These are phyloP conservation scores for Wickerhamomyces sp. DNA, from an alignment of 1,139 yeast genomes.

Conservation along the genomic window DNA sequence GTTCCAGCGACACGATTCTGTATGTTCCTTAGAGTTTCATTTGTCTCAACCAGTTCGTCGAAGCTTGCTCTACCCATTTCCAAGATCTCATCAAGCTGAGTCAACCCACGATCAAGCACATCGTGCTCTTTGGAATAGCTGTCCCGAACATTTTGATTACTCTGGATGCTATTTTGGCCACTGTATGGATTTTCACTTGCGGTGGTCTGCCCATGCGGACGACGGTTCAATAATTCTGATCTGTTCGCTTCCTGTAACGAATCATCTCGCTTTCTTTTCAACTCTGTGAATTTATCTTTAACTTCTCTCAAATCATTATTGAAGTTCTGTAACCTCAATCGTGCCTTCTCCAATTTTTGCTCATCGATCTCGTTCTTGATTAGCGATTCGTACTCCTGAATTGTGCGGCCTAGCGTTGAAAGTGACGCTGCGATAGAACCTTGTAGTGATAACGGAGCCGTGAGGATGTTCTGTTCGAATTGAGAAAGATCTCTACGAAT, in stretches of 20 bases:
- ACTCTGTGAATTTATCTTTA: constrained; percentile 50
- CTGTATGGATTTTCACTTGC: constrained; percentile 26
- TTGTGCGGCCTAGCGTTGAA: constrained; percentile 67
- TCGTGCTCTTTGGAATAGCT: constrained; percentile 67
- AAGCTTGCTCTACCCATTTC: constrained; percentile 87
- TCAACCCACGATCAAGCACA: constrained; percentile 64
- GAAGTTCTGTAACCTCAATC: constrained; percentile 56
- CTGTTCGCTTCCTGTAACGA: constrained; percentile 45
- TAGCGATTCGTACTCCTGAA: constrained; percentile 69
- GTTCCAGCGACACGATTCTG: constrained; percentile 64
- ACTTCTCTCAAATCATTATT: constrained; percentile 54
- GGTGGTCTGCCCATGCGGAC: constrained; percentile 10
- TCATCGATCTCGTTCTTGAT: constrained; percentile 55
- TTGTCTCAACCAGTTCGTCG: constrained; percentile 84
- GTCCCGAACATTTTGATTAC: constrained; percentile 46
- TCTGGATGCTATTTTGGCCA: constrained; percentile 19
- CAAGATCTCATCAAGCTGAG: constrained; percentile 80
- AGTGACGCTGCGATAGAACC: constrained; percentile 84
- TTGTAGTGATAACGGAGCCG: constrained; percentile 71
- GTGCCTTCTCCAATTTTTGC: constrained; percentile 57
- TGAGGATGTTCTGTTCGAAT: constrained; percentile 62
- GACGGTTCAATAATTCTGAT: constrained; percentile 58
- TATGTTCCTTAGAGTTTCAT: constrained; percentile 60
- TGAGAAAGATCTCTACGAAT: constrained; percentile 61
- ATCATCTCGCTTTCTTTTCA: constrained; percentile 64